Evolutionary conservation across 352 stramenopile genomes (phyloP), one percentile per base, ranked within the genome.

Genomic region (Globisporangium recalcitrans): DNA sequence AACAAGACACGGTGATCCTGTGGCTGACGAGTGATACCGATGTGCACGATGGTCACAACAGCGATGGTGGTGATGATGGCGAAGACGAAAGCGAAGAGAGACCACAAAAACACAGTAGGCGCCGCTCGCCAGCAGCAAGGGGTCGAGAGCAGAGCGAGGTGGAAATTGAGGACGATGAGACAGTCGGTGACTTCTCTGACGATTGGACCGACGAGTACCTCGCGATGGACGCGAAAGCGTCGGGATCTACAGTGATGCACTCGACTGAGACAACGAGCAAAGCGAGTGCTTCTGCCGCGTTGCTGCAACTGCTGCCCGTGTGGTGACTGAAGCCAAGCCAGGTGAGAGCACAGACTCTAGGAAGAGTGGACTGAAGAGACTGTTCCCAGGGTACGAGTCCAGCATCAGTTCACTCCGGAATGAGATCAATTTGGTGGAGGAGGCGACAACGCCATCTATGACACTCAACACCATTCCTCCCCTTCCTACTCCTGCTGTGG

Each of bases 201-300:
- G 65, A 65, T 9, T 80, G 73, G 70, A 48, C 75, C 4, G 73
- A 78, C 13, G 65, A 80, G 62, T 80, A 75, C 42, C 47, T 80
- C 19, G 52, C 59, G n/a, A 63, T 63, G 58, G 58, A 63, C 19
- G 46, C 24, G 24, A 29, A 49, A 19, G 7, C 11, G 16, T 58
- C 47, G 46, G n/a, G 6, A 2, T 46, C 48, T 36, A 14, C 4
- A 22, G 16, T 3, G 16, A 38, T 16, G 7, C 48, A 21, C 48
- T 36, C 26, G 14, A 26, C 26, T 38, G 26, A n/a, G 16, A 22
- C 19, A 3, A 22, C 8, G 7, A 55, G 14, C 19, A 22, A 22
- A 38, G 36, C 36, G 14, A 57, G 14, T 9, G 0, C 1, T 13
- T 19, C 26, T 29, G 3, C 13, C 0, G 10, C 26, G 16, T 38